These are phyloP conservation scores for Fusarium sp. DNA, from an alignment of 2,329 filamentous ascomycete genomes.

Conservation along the genomic window DNA sequence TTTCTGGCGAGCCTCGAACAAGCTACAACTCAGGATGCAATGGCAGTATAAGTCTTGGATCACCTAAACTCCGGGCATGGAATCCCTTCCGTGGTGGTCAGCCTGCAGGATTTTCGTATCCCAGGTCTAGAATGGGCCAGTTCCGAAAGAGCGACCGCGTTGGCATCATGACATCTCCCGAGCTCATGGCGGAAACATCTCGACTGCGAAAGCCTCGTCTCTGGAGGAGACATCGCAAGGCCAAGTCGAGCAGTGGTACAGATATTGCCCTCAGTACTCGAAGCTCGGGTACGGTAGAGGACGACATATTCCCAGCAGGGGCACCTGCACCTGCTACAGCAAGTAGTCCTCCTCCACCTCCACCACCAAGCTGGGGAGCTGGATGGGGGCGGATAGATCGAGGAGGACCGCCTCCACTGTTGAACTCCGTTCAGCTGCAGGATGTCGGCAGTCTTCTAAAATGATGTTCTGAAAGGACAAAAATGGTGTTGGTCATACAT, in stretches of 20 bases:
- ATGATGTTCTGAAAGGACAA: conserved; percentile 16
- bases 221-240: conserved; percentile 47
- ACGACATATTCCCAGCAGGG: conserved; percentile 40
- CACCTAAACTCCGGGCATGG: conserved; percentile 51
- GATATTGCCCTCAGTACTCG: conserved; percentile 50
- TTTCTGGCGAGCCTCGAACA: conserved; percentile 74
- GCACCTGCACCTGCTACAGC: conserved; percentile 18
- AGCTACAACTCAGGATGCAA: conserved; percentile 65
- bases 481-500: conserved; percentile 13
- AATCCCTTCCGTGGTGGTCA: conserved; percentile 62
- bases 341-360: conserved; percentile 29
- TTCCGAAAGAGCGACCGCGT: conserved; percentile 49
- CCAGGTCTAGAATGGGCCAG: conserved; percentile 47
- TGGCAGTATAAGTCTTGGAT: conserved; percentile 57
- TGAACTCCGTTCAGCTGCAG: conserved; percentile 48
- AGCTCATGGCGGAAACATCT: conserved; percentile 47
- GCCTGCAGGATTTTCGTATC: conserved; percentile 63
- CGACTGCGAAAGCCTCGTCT: conserved; percentile 43
- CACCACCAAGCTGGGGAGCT: conserved; percentile 47
- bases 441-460: conserved; percentile 51
- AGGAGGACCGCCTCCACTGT: conserved; percentile 44
- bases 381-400: conserved; percentile 49
- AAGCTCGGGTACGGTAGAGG: conserved; percentile 44
- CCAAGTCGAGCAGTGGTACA: conserved; percentile 45
- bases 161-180: conserved; percentile 59